Evolutionary conservation across 495 filamentous ascomycete genomes (phyloP).

Genomic region (Friedmanniomyces simplex): DNA sequence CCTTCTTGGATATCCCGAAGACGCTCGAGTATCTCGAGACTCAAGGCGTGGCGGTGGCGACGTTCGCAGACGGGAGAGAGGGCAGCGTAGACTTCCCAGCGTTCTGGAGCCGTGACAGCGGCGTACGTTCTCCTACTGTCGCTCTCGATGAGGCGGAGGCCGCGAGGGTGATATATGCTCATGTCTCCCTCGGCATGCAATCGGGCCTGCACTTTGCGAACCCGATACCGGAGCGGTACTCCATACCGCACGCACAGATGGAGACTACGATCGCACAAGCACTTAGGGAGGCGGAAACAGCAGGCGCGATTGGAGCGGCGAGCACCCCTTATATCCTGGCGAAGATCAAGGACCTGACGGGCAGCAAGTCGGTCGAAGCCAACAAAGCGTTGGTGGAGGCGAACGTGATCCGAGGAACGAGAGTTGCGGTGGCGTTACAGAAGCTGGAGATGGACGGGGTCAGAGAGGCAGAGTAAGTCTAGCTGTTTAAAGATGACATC

Average conservation of each 20-base stretch:
- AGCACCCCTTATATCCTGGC: conserved; percentile 83
- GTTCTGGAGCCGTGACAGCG: conserved; percentile 83
- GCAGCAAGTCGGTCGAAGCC: conserved; percentile 57
- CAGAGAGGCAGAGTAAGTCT: neutral
- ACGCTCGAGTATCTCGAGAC: conserved; percentile 95
- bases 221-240: conserved; percentile 62
- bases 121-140: conserved; percentile 62
- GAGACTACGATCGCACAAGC: conserved; percentile 62
- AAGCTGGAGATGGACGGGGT: conserved; percentile 39
- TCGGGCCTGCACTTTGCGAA: conserved; percentile 80
- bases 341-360: conserved; percentile 71
- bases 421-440: conserved; percentile 65
- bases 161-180: conserved; percentile 68
- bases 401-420: conserved; percentile 71
- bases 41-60: conserved; percentile 74
- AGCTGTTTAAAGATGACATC: neutral
- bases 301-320: conserved; percentile 59
- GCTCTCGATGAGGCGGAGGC: conserved; percentile 69
- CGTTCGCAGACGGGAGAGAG: conserved; percentile 69
- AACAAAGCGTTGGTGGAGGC: conserved; percentile 69
- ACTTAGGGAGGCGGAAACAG: conserved; percentile 55
- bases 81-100: conserved; percentile 69
- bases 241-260: conserved; percentile 64
- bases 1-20: conserved; percentile 82
- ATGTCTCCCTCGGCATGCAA: conserved; percentile 51